Base-by-base conservation (phyloP, 2,329 filamentous ascomycete genomes). In the Sarocladium oryzae region DNA sequence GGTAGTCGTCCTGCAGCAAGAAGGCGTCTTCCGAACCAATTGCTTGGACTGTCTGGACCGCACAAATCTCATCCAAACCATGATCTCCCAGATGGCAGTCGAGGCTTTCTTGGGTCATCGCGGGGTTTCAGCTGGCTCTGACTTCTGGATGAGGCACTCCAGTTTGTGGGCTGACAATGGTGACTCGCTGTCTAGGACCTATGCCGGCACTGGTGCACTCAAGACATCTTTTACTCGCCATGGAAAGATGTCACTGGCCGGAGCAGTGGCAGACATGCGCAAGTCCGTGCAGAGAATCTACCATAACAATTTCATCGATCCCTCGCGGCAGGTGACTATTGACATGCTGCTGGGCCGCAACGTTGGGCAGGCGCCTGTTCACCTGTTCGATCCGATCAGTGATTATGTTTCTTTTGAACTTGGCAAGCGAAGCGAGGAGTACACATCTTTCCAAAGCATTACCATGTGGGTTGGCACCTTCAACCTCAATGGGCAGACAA, bases 101-200 rank as follows among this genome's bases (percentile, higher is more conserved):
- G 89, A 96, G 64, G 76, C 85, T 0, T 97, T 97, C 60, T 71
- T 99, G 3, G 70, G 71, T 13, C 89, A 95, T 58, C 78, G 85
- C 54, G 79, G 77, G 23, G 82, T 89, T 56, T 77, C 75, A 55
- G 85, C 88, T 1, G 76, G 78, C 9, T 79, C 84, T 0, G 91
- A 97, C 62, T 91, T 97, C 60, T 96, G 91, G 87, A 86, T 89
- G 70, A 79, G 89, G 46, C 93, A 99, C 69, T 91, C 89, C 8
- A 93, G 84, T 54, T 76, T 99, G 1, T 99, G 93, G 93, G 93
- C 93, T 30, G 93, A 99, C 67, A 97, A 96, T 63, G 93, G 93
- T 20, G 93, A 99, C 70, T 86, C 88, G 5, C 69, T 99, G 45
- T 96, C 91, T 11, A 89, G 89, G 62, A 97, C 96, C 23, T 99